These are phyloP conservation scores for Posidonia oceanica DNA, from an alignment of 116 monocot genomes.

Conservation along the genomic window DNA sequence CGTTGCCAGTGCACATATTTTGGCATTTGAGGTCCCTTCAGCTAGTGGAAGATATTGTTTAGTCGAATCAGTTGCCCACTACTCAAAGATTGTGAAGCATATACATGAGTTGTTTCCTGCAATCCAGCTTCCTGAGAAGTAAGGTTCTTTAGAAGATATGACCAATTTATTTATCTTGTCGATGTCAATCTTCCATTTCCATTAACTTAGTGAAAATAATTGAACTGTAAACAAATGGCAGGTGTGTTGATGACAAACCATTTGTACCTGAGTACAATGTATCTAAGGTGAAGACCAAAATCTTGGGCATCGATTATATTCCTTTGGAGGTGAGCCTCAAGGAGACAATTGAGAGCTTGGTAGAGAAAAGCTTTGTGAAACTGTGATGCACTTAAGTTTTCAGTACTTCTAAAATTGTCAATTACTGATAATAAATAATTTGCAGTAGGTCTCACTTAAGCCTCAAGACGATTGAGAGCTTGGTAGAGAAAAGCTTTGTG, in stretches of 20 bases:
- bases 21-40: conserved; percentile 67
- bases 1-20: conserved; percentile 72
- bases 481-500: too few relatives aligned
- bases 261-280: conserved; percentile 13
- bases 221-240: too few relatives aligned
- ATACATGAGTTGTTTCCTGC: conserved; percentile 58
- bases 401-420: too few relatives aligned
- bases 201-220: too few relatives aligned
- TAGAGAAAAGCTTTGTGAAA: too few relatives aligned
- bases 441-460: too few relatives aligned
- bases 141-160: too few relatives aligned
- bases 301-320: conserved; percentile 13
- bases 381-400: too few relatives aligned
- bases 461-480: too few relatives aligned
- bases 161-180: too few relatives aligned
- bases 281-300: conserved; percentile 15
- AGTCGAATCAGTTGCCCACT: conserved; percentile 72
- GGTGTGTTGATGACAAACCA: conserved; percentile 19
- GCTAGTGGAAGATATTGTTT: conserved; percentile 87
- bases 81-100: conserved; percentile 49
- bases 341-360: conserved; percentile 21
- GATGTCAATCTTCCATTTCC: too few relatives aligned
- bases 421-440: too few relatives aligned
- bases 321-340: conserved; percentile 15
- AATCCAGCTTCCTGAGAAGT: conserved; percentile 63